Evolutionary conservation across 2,329 filamentous ascomycete genomes (phyloP).

Genomic region (Akanthomyces dipterigenus): DNA sequence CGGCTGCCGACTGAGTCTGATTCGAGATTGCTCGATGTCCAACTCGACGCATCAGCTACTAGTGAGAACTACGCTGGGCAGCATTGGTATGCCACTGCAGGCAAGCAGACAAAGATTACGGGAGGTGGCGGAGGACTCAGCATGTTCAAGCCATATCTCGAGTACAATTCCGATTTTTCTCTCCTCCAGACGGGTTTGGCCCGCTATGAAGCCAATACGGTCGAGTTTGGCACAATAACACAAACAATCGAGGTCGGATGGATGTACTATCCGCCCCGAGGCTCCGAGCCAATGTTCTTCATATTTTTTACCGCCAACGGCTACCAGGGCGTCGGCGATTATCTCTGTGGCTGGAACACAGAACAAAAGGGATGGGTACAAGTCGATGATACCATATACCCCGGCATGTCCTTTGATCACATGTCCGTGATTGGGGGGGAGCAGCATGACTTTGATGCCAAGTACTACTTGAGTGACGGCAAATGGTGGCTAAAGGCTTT

Average conservation of each 20-base stretch:
- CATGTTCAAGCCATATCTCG: slow-evolving; percentile 15
- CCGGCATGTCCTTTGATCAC: slow-evolving; percentile 14
- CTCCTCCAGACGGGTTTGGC: slow-evolving; percentile 17
- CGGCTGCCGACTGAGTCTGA: neutral
- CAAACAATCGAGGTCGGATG: slow-evolving; percentile 19
- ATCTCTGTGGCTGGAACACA: slow-evolving; percentile 17
- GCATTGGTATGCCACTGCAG: slow-evolving; percentile 18
- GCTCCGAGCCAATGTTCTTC: slow-evolving; percentile 15
- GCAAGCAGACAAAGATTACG: slow-evolving; percentile 11
- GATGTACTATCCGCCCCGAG: slow-evolving; percentile 17
- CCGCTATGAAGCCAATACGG: slow-evolving; percentile 11
- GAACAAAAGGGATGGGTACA: slow-evolving; percentile 18
- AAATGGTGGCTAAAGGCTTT: slow-evolving; percentile 18
- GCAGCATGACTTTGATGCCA: slow-evolving; percentile 15
- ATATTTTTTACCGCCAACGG: slow-evolving; percentile 18
- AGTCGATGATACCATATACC: slow-evolving; percentile 14
- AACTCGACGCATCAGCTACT: neutral
- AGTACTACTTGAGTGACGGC: slow-evolving; percentile 12
- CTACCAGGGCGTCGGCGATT: slow-evolving; percentile 13
- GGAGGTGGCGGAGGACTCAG: slow-evolving; percentile 15
- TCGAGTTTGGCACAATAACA: slow-evolving; percentile 8
- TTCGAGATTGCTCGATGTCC: too few species aligned
- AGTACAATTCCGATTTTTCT: slow-evolving; percentile 15
- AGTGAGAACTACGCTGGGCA: slow-evolving; percentile 12
- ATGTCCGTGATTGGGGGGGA: slow-evolving; percentile 14